Evolutionary conservation across 495 filamentous ascomycete genomes (phyloP), one percentile per base, ranked within the genome.

Genomic region (Pseudevernia furfuracea): DNA sequence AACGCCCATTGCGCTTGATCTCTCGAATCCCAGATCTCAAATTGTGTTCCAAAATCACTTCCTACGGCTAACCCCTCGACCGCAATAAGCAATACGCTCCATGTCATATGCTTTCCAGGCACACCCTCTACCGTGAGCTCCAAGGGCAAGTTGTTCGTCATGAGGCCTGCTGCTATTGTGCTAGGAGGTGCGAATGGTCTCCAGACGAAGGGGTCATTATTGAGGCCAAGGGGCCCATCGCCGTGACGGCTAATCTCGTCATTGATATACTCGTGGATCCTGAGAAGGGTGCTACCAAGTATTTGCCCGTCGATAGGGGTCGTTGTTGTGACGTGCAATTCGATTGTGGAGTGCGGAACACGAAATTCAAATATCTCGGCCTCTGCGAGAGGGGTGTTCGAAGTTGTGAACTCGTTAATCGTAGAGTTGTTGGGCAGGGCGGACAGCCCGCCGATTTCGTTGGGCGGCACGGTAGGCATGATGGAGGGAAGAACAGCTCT

Each of bases 191-290:
- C n/a, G 41, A 48, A 62, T 28, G 21, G 12, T 21, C 15, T 1
- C 30, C 39, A 52, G 12, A 44, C 56, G 25, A 59, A 64, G 23
- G 62, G 62, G 36, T 59, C 62, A 12, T 64, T 2, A n/a, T 59
- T 64, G 19, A 55, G 55, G 38, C 21, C 39, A 8, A 66, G 53
- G 9, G 37, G 38, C n/a, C 48, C 15, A 43, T 36, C 58, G n/a
- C 48, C 59, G 25, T 46, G 14, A 1, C 0, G 12, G 12, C 6
- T 6, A 21, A 66, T 61, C 23, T 28, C 5, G 25, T 62, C 30
- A 9, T 6, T 44, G 14, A 58, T 36, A n/a, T 28, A 62, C 1
- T 19, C 59, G n/a, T 37, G 49, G 34, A 66, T 58, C 30, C 0
- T 41, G 39, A 62, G 60, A 52, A 58, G 49, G 19, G 28, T 49